Evolutionary conservation across 805 yeast species (phyloP).

Genomic region (Kazachstania kunashirensis): DNA sequence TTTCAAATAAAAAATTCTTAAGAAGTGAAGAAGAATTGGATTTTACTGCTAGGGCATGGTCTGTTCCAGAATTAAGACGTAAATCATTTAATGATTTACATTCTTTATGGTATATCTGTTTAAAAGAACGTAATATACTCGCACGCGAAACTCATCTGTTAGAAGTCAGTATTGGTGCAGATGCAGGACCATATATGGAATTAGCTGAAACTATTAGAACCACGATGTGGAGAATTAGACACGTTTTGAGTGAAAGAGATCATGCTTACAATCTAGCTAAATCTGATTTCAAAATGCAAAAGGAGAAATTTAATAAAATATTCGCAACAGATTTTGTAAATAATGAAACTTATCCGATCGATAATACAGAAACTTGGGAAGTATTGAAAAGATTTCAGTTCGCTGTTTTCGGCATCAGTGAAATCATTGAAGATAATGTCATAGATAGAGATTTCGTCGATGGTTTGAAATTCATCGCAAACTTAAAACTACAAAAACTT

Average conservation of each 20-base stretch:
- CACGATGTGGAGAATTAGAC: slow-evolving; percentile 74
- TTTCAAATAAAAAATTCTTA: slow-evolving; percentile 51
- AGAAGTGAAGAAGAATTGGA: slow-evolving; percentile 49
- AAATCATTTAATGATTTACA: slow-evolving; percentile 90
- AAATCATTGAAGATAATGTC: slow-evolving; percentile 45
- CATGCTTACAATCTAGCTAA: slow-evolving; percentile 55
- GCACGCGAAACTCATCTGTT: slow-evolving; percentile 61
- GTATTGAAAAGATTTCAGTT: slow-evolving; percentile 69
- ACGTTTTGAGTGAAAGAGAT: slow-evolving; percentile 79
- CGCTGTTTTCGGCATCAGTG: slow-evolving; percentile 79
- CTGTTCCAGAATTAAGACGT: slow-evolving; percentile 76
- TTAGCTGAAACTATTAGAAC: slow-evolving; percentile 39
- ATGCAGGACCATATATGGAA: slow-evolving; percentile 30
- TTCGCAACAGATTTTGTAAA: slow-evolving; percentile 27
- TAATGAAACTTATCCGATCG: slow-evolving; percentile 40
- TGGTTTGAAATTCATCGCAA: slow-evolving; percentile 63
- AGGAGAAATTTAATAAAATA: slow-evolving; percentile 41
- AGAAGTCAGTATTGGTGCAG: slow-evolving; percentile 27
- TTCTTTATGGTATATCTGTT: slow-evolving; percentile 76
- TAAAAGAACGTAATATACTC: slow-evolving; percentile 72
- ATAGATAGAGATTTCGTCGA: slow-evolving; percentile 51
- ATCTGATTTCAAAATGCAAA: slow-evolving; percentile 33
- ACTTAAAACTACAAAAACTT: slow-evolving; percentile 53
- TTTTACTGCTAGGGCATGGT: slow-evolving; percentile 67
- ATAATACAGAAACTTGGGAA: slow-evolving; percentile 52